Evolutionary conservation across 1,284 basidiomycete species (phyloP).

Genomic region (Fomitopsis pinicola): DNA sequence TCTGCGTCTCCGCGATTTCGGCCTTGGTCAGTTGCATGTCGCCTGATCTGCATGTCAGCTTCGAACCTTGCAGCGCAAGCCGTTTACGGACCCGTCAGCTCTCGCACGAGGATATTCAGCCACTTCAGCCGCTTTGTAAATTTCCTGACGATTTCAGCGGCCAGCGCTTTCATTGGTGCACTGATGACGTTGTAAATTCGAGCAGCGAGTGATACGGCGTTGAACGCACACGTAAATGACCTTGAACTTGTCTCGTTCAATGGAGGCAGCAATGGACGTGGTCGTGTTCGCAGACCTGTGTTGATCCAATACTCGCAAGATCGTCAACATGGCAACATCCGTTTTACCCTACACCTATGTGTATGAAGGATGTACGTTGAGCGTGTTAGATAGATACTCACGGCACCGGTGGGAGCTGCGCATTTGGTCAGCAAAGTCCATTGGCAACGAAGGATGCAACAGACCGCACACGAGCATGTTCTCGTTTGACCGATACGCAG

Average conservation of each 20-base stretch:
- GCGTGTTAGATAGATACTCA: conserved; percentile 36
- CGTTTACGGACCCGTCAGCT: conserved; percentile 71
- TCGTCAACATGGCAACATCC: conserved; percentile 94
- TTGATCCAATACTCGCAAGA: conserved; percentile 85
- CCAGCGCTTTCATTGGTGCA: conserved; percentile 98
- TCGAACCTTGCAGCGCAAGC: background rate
- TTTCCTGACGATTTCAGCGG: conserved; percentile 94
- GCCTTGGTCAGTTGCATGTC: conserved; percentile 97
- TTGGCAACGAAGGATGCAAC: conserved; percentile 20
- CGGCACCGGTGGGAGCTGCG: conserved; percentile 90
- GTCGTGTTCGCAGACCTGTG: conserved; percentile 41
- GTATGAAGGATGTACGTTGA: background rate
- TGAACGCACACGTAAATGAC: conserved; percentile 88
- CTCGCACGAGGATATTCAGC: conserved; percentile 85
- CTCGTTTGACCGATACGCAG: conserved; percentile 92
- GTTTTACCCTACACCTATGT: conserved; percentile 82
- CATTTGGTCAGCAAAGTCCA: background rate
- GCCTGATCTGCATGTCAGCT: conserved; percentile 41
- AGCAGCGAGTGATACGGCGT: background rate
- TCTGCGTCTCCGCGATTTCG: conserved; percentile 95
- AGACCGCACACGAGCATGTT: conserved; percentile 94
- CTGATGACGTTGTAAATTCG: conserved; percentile 32
- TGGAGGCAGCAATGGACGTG: conserved; percentile 45
- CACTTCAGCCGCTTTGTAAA: conserved; percentile 88
- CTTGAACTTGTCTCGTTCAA: conserved; percentile 81